A percentile compares a stretch with the other conserved stretches of the same genome.
phyloP scores from a whole-genome alignment of 2,329 filamentous ascomycete genomes.

The Microthyrium microscopicum region DNA sequence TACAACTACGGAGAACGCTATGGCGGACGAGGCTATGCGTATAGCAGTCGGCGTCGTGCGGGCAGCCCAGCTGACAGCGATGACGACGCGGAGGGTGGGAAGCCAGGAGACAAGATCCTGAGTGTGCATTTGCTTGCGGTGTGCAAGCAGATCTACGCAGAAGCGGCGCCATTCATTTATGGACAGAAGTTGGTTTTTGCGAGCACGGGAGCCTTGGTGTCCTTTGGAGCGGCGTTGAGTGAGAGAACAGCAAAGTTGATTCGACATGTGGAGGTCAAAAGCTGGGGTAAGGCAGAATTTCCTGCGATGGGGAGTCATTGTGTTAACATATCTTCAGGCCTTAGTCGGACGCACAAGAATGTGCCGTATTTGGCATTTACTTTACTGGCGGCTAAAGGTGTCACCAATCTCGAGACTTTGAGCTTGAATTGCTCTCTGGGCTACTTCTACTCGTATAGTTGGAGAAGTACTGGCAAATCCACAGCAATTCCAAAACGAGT shows the following conservation, averaged over 20 bases:
- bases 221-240: slow-evolving; percentile 3
- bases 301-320: no score
- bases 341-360: slow-evolving; percentile 2
- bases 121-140: slow-evolving; percentile 4
- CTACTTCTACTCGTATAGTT: slow-evolving; percentile 3
- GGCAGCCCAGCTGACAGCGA: background rate
- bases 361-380: slow-evolving; percentile 6
- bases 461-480: background rate
- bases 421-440: slow-evolving; percentile 5
- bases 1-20: no score
- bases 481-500: background rate
- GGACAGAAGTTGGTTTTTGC: slow-evolving; percentile 1
- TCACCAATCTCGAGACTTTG: slow-evolving; percentile 2
- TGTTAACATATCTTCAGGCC: no score
- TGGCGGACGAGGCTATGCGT: no score
- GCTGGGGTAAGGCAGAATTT: slow-evolving; percentile 3
- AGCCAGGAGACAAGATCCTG: background rate
- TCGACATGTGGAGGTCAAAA: slow-evolving; percentile 4
- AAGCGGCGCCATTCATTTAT: slow-evolving; percentile 6
- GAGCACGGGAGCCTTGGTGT: slow-evolving; percentile 3
- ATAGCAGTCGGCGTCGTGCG: background rate
- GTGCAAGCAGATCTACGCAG: slow-evolving; percentile 5
- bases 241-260: background rate
- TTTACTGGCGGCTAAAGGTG: slow-evolving; percentile 3
- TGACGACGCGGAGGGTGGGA: background rate